Conservation (phyloP, 169 alveolate species). For the Eimeria necatrix region DNA sequence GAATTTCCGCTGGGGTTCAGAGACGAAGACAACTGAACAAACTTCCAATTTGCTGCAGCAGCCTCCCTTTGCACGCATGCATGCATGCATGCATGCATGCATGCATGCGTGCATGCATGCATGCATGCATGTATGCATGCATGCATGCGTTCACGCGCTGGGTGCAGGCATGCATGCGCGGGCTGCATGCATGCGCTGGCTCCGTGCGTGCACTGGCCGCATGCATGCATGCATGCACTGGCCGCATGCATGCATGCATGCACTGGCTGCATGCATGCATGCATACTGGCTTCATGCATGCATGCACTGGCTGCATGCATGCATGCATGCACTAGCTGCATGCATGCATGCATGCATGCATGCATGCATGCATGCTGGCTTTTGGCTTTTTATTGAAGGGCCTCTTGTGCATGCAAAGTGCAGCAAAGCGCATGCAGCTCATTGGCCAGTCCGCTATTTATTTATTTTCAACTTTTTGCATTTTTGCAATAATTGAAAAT, state of each 20-base stretch:
- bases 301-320: neutral
- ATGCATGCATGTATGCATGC: too few relatives aligned
- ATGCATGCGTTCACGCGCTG: too few relatives aligned
- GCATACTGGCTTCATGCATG: neutral
- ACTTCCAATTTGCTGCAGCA: neutral
- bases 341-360: too few relatives aligned
- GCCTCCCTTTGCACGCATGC: too few relatives aligned
- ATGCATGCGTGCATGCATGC: too few relatives aligned
- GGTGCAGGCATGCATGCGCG: too few relatives aligned
- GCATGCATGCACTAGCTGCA: neutral
- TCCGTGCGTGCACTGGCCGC: too few relatives aligned
- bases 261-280: too few relatives aligned
- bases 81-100: too few relatives aligned
- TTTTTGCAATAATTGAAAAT: neutral
- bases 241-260: too few relatives aligned
- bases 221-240: too few relatives aligned
- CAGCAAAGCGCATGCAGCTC: neutral
- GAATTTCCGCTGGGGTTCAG: neutral
- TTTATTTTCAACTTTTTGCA: neutral
- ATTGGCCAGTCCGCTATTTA: neutral
- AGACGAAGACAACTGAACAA: neutral
- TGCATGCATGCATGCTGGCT: neutral
- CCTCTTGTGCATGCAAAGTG: neutral
- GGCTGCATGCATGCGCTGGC: too few relatives aligned
- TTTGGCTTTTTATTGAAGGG: neutral